Percentiles rank a stretch among this genome's conserved stretches.
These are phyloP conservation scores for Acanthamoeba healyi DNA, from an alignment of 208 protist species.

Conservation along the genomic window DNA sequence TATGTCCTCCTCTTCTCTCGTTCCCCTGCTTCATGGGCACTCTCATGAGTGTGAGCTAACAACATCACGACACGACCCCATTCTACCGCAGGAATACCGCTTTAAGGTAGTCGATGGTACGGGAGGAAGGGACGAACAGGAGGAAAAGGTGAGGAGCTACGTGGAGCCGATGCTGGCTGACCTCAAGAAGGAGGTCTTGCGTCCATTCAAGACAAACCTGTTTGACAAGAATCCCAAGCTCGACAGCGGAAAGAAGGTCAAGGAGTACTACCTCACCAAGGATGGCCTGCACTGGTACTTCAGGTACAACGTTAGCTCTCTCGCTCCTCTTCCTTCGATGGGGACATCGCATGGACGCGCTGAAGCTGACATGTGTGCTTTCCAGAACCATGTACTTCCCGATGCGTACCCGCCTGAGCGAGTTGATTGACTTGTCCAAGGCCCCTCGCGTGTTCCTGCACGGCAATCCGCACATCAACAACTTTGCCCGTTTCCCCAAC, in stretches of 20 bases:
- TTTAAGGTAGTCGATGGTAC: constrained; percentile 29
- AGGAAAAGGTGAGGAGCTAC: constrained; percentile 49
- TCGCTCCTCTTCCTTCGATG: not conserved
- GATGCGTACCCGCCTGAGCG: constrained; percentile 51
- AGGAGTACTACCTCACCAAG: constrained; percentile 59
- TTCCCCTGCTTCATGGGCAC: not conserved
- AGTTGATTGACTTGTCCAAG: constrained; percentile 47
- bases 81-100: constrained; percentile 32
- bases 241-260: constrained; percentile 66
- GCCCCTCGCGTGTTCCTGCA: constrained; percentile 55
- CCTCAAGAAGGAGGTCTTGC: constrained; percentile 53
- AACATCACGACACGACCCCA: too few relatives aligned
- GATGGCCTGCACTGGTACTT: constrained; percentile 67
- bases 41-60: not conserved
- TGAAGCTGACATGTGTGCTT: not conserved
- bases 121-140: constrained; percentile 41
- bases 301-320: not conserved
- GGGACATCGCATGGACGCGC: too few relatives aligned
- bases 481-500: constrained; percentile 64
- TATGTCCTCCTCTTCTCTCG: not conserved
- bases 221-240: constrained; percentile 57
- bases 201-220: constrained; percentile 46
- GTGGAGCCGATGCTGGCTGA: constrained; percentile 48
- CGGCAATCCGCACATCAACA: constrained; percentile 72
- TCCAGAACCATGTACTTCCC: constrained; percentile 50